Base-by-base conservation (phyloP, 1,139 yeast genomes). In the Suhomyces choctaworum region DNA sequence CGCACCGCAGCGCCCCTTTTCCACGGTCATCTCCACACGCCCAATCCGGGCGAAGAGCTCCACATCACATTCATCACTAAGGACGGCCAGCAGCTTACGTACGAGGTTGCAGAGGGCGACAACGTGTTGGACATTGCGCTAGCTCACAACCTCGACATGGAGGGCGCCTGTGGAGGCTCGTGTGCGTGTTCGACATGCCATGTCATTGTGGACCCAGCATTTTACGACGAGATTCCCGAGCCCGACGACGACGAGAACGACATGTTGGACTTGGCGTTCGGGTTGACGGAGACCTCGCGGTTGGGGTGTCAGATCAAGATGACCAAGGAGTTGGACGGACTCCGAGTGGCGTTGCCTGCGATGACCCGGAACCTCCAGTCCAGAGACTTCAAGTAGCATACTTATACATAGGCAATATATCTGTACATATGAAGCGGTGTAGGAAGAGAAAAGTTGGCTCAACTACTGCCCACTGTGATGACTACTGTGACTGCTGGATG, bases 151-250 rank as follows among this genome's bases (percentile, higher is more conserved):
- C 64, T 92, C 42, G 98, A 92, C 51, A 89, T 92, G 90, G 98
- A 92, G 58, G 96, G 98, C 29, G 98, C 98, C 0, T 92, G 98
- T 64, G 98, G 98, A 23, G 98, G 98, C 2, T 88, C 97, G 2
- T 92, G 98, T 69, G 98, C 98, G 1, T 92, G 98, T 58, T 89
- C 97, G 3, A 92, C 98, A 0, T 92, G 98, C 59, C 98, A 92
- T 64, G 82, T 92, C 40, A 92, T 92, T 34, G 89, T 92, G 25
- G 98, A 92, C 57, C 98, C 98, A 1, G 96, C 84, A 30, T 89
- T 68, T 56, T 92, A 88, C 62, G 98, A 92, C 55, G 77, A 69
- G 40, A 77, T 92, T 49, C 96, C 95, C 17, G 98, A 92, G 58
- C 98, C 98, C 0, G 88, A 82, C 46, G 98, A 92, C 55, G 98